phyloP scores from a whole-genome alignment of 2,329 filamentous ascomycete species.

The Ophiostoma quercus region DNA sequence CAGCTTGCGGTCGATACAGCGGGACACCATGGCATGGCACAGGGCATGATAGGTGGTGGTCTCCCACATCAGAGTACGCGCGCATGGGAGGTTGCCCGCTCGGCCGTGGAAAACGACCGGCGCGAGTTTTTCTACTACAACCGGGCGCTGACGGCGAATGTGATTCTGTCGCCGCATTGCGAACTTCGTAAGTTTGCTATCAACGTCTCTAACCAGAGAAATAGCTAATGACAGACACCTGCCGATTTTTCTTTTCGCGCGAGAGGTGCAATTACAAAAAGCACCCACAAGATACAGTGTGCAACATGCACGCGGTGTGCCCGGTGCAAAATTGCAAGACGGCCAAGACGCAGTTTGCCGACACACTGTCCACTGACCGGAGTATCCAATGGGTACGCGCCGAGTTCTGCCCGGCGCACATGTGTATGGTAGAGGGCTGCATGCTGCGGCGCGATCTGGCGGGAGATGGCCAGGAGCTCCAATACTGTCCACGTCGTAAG shows the following conservation, averaged over 20 bases:
- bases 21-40: not conserved
- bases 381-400: not conserved
- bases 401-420: slow-evolving; percentile 1
- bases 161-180: slow-evolving; percentile 9
- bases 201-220: not conserved
- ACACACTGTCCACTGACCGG: not conserved
- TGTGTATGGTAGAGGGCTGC: slow-evolving; percentile 9
- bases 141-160: not conserved
- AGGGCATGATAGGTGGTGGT: not conserved
- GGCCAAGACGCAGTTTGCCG: not conserved
- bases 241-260: slow-evolving; percentile 23
- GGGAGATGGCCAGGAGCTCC: not conserved
- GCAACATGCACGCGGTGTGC: slow-evolving; percentile 19
- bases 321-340: not conserved
- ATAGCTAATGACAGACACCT: slow-evolving; percentile 23
- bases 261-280: slow-evolving; percentile 22
- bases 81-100: slow-evolving; percentile 19
- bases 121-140: slow-evolving; percentile 19
- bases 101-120: slow-evolving; percentile 5
- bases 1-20: not conserved
- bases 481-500: not conserved
- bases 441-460: not conserved
- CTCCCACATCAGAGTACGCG: not conserved
- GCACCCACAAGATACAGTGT: slow-evolving; percentile 6
- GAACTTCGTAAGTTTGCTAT: slow-evolving; percentile 13